Evolutionary conservation across 805 yeast genomes (phyloP), one percentile per base, ranked within the genome.

Genomic region (Ogataea sp.): DNA sequence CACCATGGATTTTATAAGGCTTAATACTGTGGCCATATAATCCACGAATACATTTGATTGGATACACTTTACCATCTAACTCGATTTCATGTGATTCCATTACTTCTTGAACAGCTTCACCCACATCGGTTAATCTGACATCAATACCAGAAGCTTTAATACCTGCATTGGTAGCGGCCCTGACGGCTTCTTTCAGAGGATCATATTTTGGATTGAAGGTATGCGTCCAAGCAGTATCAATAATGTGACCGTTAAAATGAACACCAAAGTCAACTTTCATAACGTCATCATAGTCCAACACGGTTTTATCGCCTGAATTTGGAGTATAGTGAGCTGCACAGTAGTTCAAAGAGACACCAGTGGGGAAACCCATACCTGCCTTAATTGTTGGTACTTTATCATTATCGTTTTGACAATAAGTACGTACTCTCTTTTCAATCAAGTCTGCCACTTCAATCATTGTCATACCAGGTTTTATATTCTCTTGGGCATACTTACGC

Each of bases 261-360:
- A 93, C 96, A 48, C 98, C 98, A 54, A 90, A 78, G 59, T 93
- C 98, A 30, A 93, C 90, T 65, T 93, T 93, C 86, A 93, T 78
- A 35, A 93, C 96, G 60, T 93, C 98, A 44, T 86, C 95, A 52
- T 87, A 77, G 44, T 73, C 68, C 49, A 93, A 67, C 2, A 83
- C 83, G 6, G 85, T 73, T 52, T 78, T 86, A 59, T 93, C 98
- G 11, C 96, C 96, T 5, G 90, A 82, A 64, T 93, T 93, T 13
- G 98, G 98, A 0, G 97, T 90, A 63, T 88, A 93, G 59, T 93
- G 99, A 0, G 98, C 98, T 20, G 99, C 99, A 56, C 87, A 81
- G 56, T 88, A 84, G 63, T 93, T 93, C 47, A 90, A 62, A 1
- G 96, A 86, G 30, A 93, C 73, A 43, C 99, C 99, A n/a, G 97